phyloP scores from a whole-genome alignment of 2,329 filamentous ascomycete genomes.

The Aaosphaeria arxii region DNA sequence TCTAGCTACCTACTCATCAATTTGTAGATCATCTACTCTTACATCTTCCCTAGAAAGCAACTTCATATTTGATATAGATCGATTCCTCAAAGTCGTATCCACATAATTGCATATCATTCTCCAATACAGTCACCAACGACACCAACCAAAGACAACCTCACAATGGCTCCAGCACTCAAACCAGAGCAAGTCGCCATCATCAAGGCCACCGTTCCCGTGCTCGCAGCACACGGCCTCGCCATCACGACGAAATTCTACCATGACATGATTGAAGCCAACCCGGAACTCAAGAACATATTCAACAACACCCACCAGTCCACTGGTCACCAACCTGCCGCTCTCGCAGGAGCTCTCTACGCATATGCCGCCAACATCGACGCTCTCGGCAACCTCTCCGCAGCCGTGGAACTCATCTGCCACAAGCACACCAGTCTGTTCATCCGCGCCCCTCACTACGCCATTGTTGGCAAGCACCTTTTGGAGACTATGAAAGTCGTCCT shows the following conservation, averaged over 20 bases:
- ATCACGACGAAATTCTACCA: slow-evolving; percentile 73
- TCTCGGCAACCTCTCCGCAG: slow-evolving; percentile 55
- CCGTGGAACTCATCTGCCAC: slow-evolving; percentile 68
- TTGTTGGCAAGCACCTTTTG: slow-evolving; percentile 68
- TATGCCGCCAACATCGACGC: slow-evolving; percentile 72
- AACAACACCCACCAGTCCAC: slow-evolving; percentile 68
- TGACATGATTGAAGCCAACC: slow-evolving; percentile 63
- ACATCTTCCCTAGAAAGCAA: too few species aligned
- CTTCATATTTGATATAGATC: too few species aligned
- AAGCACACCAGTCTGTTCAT: slow-evolving; percentile 73
- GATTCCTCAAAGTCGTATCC: too few species aligned
- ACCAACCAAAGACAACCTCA: neutral
- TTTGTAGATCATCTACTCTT: too few species aligned
- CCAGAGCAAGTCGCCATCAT: slow-evolving; percentile 62
- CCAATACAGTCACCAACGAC: too few species aligned
- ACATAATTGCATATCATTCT: too few species aligned
- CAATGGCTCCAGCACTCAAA: slow-evolving; percentile 49
- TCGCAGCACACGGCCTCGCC: slow-evolving; percentile 63
- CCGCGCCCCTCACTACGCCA: slow-evolving; percentile 64
- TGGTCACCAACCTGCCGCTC: slow-evolving; percentile 66
- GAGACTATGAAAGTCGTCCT: slow-evolving; percentile 65
- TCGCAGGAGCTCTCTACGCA: slow-evolving; percentile 66
- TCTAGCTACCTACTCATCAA: too few species aligned
- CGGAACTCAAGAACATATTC: slow-evolving; percentile 67
- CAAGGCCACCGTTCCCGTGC: slow-evolving; percentile 67